Evolutionary conservation across 176 grass and related monocot genomes (phyloP), one percentile per base, ranked within the genome.

Genomic region (Sorghum bicolor): DNA sequence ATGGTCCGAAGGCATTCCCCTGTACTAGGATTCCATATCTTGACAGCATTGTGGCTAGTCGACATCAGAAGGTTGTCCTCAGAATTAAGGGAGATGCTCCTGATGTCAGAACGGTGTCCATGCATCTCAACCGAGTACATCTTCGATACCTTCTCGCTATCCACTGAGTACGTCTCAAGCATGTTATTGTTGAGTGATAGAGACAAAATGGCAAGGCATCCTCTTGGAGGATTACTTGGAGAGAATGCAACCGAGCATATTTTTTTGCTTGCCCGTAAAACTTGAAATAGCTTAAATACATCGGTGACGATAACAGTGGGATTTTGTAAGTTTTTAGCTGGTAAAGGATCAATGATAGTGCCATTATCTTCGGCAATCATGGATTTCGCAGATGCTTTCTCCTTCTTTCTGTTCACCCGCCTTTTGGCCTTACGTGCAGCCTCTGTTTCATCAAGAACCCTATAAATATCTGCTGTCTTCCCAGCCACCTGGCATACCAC

Each of bases 1-100:
- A 97, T 89, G 7, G 95, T 97, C 55, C 95, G 88, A 82, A 97
- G 92, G 77, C 95, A 97, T 40, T 78, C 86, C 31, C 95, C 95
- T 28, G 90, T 87, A 81, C 84, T 97, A 40, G 95, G 95, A 80
- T 97, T 97, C 95, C 95, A 97, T 44, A 97, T 97, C 79, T 97
- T 97, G 50, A 94, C 90, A 52, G 90, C 81, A 78, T 93, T 94
- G 58, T 97, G 95, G 80, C 95, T 97, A 70, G 95, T 94, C n/a
- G 95, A 97, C 88, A 97, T 83, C 64, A 97, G 57, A 30, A 97
- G 92, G 75, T 91, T 94, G 70, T 86, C 84, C 72, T 97, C 92
- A 2, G 84, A 92, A 86, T 92, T 97, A 87, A 97, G 92, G 3
- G 92, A 83, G 60, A 94, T 84, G 72, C 92, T 94, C 77, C 95